phyloP scores from a whole-genome alignment of 139 green algal genomes.

The Yamagishiella unicocca region DNA sequence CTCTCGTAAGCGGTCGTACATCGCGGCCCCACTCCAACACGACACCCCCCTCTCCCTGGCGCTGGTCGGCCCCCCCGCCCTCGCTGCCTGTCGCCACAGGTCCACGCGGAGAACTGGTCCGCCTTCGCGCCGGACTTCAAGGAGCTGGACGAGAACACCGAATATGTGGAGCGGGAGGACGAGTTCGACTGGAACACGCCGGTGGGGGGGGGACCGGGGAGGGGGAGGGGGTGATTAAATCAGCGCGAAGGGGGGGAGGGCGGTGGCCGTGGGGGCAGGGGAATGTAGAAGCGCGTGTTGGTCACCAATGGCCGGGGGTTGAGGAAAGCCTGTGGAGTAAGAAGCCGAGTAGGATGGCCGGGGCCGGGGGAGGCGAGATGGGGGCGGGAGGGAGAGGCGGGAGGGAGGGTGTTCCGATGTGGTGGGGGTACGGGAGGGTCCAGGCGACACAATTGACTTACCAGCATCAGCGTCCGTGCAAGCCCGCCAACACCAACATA shows the following conservation, averaged over 20 bases:
- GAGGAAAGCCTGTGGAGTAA: no score
- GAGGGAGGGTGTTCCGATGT: no score
- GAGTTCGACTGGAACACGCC: constrained; percentile 91
- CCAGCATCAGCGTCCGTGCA: no score
- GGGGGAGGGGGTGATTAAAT: background rate
- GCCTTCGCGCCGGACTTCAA: constrained; percentile 96
- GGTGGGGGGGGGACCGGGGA: background rate
- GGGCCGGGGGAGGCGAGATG: no score
- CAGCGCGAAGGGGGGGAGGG: background rate
- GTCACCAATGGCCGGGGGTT: no score
- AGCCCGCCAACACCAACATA: background rate
- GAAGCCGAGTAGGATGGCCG: no score
- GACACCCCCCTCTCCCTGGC: background rate
- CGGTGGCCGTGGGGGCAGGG: background rate
- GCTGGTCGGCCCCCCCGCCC: background rate
- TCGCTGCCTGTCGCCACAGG: background rate
- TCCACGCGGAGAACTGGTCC: constrained; percentile 88
- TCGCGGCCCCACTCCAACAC: no score
- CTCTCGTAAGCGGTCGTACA: no score
- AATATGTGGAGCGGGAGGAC: constrained; percentile 94
- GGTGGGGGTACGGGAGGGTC: no score
- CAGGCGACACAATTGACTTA: no score
- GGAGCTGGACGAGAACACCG: constrained; percentile 91
- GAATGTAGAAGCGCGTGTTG: background rate
- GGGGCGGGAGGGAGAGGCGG: no score